Conservation (phyloP, 306 rosid genomes). For the Biancaea sappan region DNA sequence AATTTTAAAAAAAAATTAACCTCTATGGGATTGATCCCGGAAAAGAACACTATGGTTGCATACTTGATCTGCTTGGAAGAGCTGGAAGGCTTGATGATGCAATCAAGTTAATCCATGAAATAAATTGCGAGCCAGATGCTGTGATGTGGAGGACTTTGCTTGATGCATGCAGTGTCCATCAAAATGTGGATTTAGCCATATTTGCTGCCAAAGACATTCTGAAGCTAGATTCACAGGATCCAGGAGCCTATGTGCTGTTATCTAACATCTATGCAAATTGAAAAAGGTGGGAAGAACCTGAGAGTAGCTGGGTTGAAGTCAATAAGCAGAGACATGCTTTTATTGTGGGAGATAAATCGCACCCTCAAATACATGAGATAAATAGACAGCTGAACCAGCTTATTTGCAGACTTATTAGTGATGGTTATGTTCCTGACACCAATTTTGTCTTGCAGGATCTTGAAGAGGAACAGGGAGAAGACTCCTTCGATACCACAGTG, state of each 20-base stretch:
- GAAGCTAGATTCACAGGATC: slow-evolving; percentile 67
- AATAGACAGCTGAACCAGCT: slow-evolving; percentile 50
- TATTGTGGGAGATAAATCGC: slow-evolving; percentile 71
- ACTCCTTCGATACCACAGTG: slow-evolving; percentile 82
- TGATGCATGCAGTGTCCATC: slow-evolving; percentile 80
- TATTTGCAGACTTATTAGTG: slow-evolving; percentile 50
- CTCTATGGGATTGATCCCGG: slow-evolving; percentile 69
- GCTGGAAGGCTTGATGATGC: slow-evolving; percentile 82
- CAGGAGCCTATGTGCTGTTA: slow-evolving; percentile 78
- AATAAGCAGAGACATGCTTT: slow-evolving; percentile 72
- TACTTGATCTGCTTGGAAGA: slow-evolving; percentile 94
- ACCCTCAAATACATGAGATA: slow-evolving; percentile 74
- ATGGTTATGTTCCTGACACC: slow-evolving; percentile 82
- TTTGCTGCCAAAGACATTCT: slow-evolving; percentile 74
- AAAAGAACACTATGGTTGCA: slow-evolving; percentile 84
- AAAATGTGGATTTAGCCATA: slow-evolving; percentile 68
- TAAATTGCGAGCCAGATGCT: slow-evolving; percentile 75
- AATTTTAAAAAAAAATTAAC: no score
- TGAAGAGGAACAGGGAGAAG: slow-evolving; percentile 85
- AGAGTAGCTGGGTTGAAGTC: slow-evolving; percentile 95
- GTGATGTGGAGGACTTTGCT: slow-evolving; percentile 88
- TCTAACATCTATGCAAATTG: slow-evolving; percentile 81
- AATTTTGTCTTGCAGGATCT: slow-evolving; percentile 90
- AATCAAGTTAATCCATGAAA: slow-evolving; percentile 64
- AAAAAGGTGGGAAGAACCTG: slow-evolving; percentile 87